Evolutionary conservation across 805 yeast genomes (phyloP), one percentile per base, ranked within the genome.

Genomic region (Yarrowia sp.): DNA sequence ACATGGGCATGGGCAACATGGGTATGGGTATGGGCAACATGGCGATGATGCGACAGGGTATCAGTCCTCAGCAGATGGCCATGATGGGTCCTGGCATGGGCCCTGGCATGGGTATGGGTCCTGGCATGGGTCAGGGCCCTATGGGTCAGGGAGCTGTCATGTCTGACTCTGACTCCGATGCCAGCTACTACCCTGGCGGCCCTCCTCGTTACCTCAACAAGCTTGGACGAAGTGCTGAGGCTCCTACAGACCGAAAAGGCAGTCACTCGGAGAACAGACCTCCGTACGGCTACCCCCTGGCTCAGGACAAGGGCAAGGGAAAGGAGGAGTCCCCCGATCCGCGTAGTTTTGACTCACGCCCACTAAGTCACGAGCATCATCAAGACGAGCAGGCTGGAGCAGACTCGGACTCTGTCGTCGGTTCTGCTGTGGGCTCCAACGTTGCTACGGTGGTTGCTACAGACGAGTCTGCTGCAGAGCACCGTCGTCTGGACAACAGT

Each of bases 291-390:
- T 51, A 51, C 32, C 58, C 58, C 16, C 16, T 51, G 13, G 58
- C 42, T 16, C 16, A 13, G 4, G 58, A 51, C 3, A 51, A 51
- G 19, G 58, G 58, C 31, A 51, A 51, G 58, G 41, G 29, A 36
- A 31, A 24, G 22, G 32, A 51, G 16, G 21, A 35, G 58, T 24
- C 25, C 6, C 31, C 56, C 2, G 29, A 33, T 18, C 19, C 41
- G 1, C 58, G 58, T 51, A 51, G 58, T 51, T 51, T 22, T 16
- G 58, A 51, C 58, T 35, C 42, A 33, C 42, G 19, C 58, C 42
- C 58, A 51, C n/a, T 49, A 49, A 21, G 35, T 22, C 49, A 39
- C 22, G 44, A 38, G 21, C 42, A 22, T 10, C 27, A 25, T 12
- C 49, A 25, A 27, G 49, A 42, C n/a, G 22, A 42, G 18, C 16